These are phyloP conservation scores for Ceratobasidium sp. DNA, from an alignment of 1,284 basidiomycete species.

Conservation along the genomic window DNA sequence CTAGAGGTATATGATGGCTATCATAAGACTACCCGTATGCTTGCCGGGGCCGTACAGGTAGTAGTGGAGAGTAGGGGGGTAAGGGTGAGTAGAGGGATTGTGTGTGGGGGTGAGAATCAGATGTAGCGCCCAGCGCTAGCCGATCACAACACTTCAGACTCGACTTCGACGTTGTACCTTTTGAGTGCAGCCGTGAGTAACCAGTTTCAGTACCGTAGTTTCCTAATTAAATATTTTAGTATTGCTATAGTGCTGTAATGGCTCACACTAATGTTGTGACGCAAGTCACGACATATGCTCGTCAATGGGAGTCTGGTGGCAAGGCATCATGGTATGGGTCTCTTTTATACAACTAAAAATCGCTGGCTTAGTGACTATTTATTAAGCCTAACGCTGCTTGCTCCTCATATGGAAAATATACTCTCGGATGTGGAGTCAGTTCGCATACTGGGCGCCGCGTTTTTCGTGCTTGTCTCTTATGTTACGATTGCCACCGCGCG, in stretches of 20 bases:
- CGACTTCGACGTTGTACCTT: not conserved
- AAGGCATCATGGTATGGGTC: conserved; percentile 27
- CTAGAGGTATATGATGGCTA: no score
- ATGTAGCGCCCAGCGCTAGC: conserved; percentile 6
- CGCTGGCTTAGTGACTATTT: not conserved
- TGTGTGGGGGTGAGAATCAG: conserved; percentile 6
- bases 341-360: not conserved
- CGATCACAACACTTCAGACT: conserved; percentile 4
- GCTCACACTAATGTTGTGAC: conserved; percentile 37
- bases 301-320: conserved; percentile 34
- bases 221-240: conserved; percentile 5
- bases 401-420: conserved; percentile 13
- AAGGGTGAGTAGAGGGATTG: not conserved
- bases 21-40: not conserved
- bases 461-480: conserved; percentile 30
- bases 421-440: conserved; percentile 22
- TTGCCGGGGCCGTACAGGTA: not conserved
- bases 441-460: conserved; percentile 35
- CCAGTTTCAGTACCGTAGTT: not conserved
- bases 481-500: conserved; percentile 16
- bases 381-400: conserved; percentile 14
- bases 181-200: not conserved
- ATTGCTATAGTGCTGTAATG: conserved; percentile 6
- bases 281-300: conserved; percentile 20
- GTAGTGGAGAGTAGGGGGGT: not conserved